These are phyloP conservation scores for Samsoniella hepiali DNA, from an alignment of 2,329 filamentous ascomycete species.

Conservation along the genomic window DNA sequence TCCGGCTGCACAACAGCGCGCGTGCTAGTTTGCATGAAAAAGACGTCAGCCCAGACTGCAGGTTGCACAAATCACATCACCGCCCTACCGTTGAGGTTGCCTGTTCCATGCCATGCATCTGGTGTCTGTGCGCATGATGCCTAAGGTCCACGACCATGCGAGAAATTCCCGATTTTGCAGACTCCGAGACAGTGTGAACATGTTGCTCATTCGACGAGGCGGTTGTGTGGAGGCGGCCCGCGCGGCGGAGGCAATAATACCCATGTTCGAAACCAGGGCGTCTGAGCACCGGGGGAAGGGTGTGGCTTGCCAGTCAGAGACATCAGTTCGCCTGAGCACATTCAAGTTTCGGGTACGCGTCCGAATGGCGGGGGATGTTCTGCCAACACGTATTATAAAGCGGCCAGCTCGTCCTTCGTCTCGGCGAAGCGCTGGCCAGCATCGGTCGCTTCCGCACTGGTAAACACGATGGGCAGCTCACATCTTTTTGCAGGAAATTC, in stretches of 20 bases:
- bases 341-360: slow-evolving; percentile 3
- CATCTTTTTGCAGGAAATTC: neutral
- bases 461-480: neutral
- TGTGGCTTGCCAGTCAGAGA: slow-evolving; percentile 1
- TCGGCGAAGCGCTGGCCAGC: neutral
- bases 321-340: slow-evolving; percentile 7
- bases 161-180: neutral
- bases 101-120: neutral
- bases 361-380: neutral
- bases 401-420: neutral
- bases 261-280: slow-evolving; percentile 13
- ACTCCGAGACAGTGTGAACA: neutral
- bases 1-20: neutral
- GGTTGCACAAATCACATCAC: neutral
- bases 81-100: neutral
- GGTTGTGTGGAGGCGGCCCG: slow-evolving; percentile 10
- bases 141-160: neutral
- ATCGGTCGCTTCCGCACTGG: neutral
- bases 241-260: slow-evolving; percentile 2
- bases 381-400: neutral
- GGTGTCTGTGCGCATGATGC: slow-evolving; percentile 9
- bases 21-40: neutral
- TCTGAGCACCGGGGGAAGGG: slow-evolving; percentile 8
- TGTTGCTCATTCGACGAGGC: neutral
- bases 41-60: neutral